Evolutionary conservation across 1,139 yeast species (phyloP).

Genomic region (Yamadazyma buinensis): DNA sequence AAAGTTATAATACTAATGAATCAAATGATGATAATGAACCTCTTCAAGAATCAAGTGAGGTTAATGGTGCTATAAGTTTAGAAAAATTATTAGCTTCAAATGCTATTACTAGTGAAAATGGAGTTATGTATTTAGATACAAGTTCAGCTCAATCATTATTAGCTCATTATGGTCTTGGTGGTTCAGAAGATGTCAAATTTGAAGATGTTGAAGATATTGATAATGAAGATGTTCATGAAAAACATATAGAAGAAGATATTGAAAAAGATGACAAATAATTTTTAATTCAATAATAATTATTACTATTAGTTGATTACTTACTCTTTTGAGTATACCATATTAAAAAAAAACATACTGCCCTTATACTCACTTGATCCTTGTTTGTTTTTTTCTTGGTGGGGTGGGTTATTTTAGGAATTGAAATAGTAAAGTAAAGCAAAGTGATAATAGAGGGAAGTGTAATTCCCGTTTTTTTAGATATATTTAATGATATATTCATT

Average conservation of each 20-base stretch:
- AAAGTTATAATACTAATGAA: slow-evolving; percentile 20
- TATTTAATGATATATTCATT: too few species aligned
- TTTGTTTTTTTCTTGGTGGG: too few species aligned
- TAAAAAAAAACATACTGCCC: too few species aligned
- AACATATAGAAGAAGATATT: slow-evolving; percentile 21
- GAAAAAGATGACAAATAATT: slow-evolving; percentile 4
- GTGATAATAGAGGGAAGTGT: background rate
- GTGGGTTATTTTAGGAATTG: too few species aligned
- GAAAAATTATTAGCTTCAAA: slow-evolving; percentile 50
- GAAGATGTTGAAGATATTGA: slow-evolving; percentile 18
- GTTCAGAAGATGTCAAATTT: slow-evolving; percentile 21
- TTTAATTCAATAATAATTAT: slow-evolving; percentile 1
- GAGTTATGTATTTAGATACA: slow-evolving; percentile 53
- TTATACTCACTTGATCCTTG: too few species aligned
- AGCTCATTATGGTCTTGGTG: slow-evolving; percentile 47
- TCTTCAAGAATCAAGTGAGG: slow-evolving; percentile 27
- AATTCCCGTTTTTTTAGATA: background rate
- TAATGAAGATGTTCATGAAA: slow-evolving; percentile 12
- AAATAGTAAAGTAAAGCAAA: too few species aligned
- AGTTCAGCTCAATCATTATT: slow-evolving; percentile 47
- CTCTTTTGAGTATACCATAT: too few species aligned
- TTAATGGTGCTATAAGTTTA: slow-evolving; percentile 43
- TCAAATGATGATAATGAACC: slow-evolving; percentile 27
- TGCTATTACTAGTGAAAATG: slow-evolving; percentile 53
- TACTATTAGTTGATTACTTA: too few species aligned